Percentiles rank a stretch among this genome's conserved stretches.
phyloP scores from a whole-genome alignment of 2,329 filamentous ascomycete species.

The Talaromyces sp. region DNA sequence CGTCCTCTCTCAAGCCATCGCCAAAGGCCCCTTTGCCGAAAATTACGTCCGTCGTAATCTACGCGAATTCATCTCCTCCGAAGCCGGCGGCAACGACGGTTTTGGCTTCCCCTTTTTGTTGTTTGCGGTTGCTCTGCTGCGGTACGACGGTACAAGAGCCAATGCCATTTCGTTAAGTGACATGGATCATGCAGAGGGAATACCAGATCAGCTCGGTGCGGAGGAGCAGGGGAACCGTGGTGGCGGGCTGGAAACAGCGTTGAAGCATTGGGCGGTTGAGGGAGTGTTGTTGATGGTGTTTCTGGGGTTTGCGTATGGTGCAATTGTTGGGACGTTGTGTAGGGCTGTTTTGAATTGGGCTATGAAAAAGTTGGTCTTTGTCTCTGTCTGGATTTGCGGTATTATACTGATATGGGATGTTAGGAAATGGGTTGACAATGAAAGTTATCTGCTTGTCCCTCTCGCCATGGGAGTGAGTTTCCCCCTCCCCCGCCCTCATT shows the following conservation, averaged over 20 bases:
- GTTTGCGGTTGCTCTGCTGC: constrained; percentile 56
- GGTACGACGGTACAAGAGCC: constrained; percentile 46
- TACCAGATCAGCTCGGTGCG: constrained; percentile 29
- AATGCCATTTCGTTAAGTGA: constrained; percentile 22
- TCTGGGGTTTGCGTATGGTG: constrained; percentile 53
- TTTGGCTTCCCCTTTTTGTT: constrained; percentile 62
- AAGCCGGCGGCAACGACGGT: constrained; percentile 61
- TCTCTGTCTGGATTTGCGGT: neutral
- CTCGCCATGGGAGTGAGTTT: constrained; percentile 47
- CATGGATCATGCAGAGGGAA: constrained; percentile 23
- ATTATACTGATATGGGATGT: constrained; percentile 18
- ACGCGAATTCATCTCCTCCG: constrained; percentile 60
- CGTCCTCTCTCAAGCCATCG: constrained; percentile 60
- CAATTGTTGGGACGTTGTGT: constrained; percentile 48
- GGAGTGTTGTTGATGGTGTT: constrained; percentile 60
- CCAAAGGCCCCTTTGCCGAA: constrained; percentile 61
- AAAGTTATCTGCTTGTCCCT: constrained; percentile 54
- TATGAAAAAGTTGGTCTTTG: constrained; percentile 27
- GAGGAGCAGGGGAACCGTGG: constrained; percentile 51
- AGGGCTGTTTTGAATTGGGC: constrained; percentile 47
- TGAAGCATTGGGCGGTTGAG: constrained; percentile 59
- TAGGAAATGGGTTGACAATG: constrained; percentile 55
- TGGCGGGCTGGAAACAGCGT: constrained; percentile 50
- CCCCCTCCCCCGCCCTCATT: neutral
- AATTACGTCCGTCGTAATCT: constrained; percentile 58